These are phyloP conservation scores for Coniochaeta sp. DNA, from an alignment of 2,329 filamentous ascomycete species.

Conservation along the genomic window DNA sequence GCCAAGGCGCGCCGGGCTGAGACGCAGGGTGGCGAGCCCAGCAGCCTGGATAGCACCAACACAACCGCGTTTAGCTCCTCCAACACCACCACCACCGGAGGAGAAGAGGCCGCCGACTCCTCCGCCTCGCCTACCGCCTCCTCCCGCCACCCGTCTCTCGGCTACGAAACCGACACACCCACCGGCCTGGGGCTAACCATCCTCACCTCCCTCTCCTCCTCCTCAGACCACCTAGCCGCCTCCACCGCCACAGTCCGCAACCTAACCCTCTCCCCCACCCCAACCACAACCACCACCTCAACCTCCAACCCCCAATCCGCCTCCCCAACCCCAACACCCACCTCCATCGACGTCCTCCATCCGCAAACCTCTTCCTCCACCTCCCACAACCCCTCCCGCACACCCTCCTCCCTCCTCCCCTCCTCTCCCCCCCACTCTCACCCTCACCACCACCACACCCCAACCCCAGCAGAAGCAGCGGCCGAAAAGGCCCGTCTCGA, in stretches of 20 bases:
- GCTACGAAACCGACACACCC: conserved; percentile 9
- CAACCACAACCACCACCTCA: conserved; percentile 12
- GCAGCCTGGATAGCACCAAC: conserved; percentile 9
- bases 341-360: conserved; percentile 5
- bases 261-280: conserved; percentile 16
- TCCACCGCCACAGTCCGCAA: conserved; percentile 15
- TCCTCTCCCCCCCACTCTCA: conserved; percentile 4
- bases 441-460: conserved; percentile 16
- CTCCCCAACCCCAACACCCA: conserved; percentile 7
- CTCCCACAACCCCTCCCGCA: conserved; percentile 5
- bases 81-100: background rate
- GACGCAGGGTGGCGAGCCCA: conserved; percentile 11
- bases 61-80: conserved; percentile 6
- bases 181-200: conserved; percentile 13
- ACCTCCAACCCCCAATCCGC: conserved; percentile 11
- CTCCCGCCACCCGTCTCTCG: conserved; percentile 5
- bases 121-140: background rate
- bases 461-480: conserved; percentile 44
- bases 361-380: conserved; percentile 8
- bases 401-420: conserved; percentile 8
- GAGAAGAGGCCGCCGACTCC: conserved; percentile 3
- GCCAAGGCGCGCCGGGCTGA: conserved; percentile 21
- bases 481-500: conserved; percentile 56
- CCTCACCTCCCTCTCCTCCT: conserved; percentile 5
- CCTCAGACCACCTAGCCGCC: conserved; percentile 3